Percentiles rank a stretch among this genome's conserved stretches.
phyloP scores from a whole-genome alignment of 306 rosid genomes.

The Vigna radiata region DNA sequence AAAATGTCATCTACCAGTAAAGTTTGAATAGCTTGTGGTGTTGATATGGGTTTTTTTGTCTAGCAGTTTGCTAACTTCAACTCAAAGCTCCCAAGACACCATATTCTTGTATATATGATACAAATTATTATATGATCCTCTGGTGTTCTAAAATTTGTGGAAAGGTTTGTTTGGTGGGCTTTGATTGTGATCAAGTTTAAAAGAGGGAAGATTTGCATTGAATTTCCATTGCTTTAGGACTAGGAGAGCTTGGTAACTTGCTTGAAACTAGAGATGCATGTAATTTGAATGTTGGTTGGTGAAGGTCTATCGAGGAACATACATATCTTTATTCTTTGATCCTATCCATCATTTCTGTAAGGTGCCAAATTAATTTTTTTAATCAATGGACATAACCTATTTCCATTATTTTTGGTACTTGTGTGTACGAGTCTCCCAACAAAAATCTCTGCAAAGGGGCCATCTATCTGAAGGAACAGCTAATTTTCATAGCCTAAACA shows the following conservation, averaged over 20 bases:
- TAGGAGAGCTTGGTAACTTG: background rate
- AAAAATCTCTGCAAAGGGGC: background rate
- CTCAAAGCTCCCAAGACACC: conserved; percentile 16
- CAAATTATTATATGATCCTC: conserved; percentile 7
- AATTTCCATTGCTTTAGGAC: conserved; percentile 31
- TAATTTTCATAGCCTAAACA: background rate
- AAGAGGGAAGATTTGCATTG: conserved; percentile 13
- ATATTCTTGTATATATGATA: background rate
- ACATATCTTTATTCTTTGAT: background rate
- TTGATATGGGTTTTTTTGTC: conserved; percentile 12
- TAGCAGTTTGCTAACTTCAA: conserved; percentile 2
- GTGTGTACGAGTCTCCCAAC: background rate
- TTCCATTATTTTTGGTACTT: conserved; percentile 20
- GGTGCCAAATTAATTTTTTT: background rate
- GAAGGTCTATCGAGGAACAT: conserved; percentile 27
- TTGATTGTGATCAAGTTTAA: conserved; percentile 5
- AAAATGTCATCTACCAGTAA: background rate
- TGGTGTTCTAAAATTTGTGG: background rate
- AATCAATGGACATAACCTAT: background rate
- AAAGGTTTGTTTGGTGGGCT: conserved; percentile 1
- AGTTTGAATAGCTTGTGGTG: conserved; percentile 8
- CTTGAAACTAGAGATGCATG: conserved; percentile 18
- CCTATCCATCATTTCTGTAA: conserved; percentile 8
- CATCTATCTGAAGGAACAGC: background rate
- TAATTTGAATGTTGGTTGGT: background rate